Conservation (phyloP, 805 yeast genomes). For the Pichia cephalocereana region DNA sequence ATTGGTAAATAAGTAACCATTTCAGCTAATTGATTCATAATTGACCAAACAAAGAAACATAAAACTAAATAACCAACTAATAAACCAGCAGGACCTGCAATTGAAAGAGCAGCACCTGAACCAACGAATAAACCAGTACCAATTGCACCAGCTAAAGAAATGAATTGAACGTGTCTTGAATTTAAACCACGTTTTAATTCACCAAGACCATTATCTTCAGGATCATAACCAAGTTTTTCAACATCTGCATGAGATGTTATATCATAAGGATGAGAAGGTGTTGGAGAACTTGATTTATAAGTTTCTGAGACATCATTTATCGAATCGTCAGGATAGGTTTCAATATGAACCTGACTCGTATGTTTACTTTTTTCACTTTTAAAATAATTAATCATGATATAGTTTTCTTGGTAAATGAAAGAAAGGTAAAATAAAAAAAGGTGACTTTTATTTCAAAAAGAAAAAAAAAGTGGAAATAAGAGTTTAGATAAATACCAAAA, state of each 20-base stretch:
- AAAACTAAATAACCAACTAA: conserved; percentile 53
- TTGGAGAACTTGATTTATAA: not conserved
- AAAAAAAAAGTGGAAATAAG: too few species aligned
- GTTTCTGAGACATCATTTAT: not conserved
- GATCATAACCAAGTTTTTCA: conserved; percentile 2
- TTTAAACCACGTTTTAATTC: conserved; percentile 31
- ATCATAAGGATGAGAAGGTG: not conserved
- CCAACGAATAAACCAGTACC: conserved; percentile 56
- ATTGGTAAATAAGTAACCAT: conserved; percentile 54
- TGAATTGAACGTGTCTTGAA: conserved; percentile 48
- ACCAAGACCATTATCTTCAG: conserved; percentile 4
- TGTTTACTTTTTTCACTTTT: too few species aligned
- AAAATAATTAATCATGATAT: too few species aligned
- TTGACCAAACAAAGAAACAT: conserved; percentile 54
- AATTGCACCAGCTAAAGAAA: conserved; percentile 64
- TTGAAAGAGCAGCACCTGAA: conserved; percentile 33
- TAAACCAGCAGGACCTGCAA: conserved; percentile 28
- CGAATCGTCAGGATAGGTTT: not conserved
- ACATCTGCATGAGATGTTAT: not conserved
- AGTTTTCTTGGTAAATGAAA: too few species aligned
- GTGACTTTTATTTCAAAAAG: too few species aligned
- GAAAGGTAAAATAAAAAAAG: too few species aligned
- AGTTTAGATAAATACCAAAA: too few species aligned
- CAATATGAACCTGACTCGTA: not conserved
- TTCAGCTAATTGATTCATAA: conserved; percentile 58